A percentile compares a stretch with the other conserved stretches of the same genome.
These are phyloP conservation scores for Nicotiana knightiana DNA, from an alignment of 257 asterid species.

Conservation along the genomic window DNA sequence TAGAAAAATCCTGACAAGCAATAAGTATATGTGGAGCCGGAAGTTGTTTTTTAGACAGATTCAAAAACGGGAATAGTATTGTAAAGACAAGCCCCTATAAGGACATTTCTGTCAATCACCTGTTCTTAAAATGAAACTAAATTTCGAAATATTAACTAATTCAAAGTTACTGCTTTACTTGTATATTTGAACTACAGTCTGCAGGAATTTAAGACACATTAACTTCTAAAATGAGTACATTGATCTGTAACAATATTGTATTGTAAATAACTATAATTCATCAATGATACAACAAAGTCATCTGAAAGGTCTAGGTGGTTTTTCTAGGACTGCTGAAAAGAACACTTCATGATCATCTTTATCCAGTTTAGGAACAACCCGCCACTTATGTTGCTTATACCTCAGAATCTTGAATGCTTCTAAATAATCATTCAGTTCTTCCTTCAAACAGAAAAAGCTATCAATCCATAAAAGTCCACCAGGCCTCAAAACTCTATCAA, in stretches of 20 bases:
- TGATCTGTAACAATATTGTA: background rate
- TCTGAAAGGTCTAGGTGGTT: conserved; percentile 56
- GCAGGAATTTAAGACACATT: background rate
- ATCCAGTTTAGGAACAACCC: conserved; percentile 45
- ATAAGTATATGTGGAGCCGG: too few relatives aligned
- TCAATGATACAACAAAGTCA: background rate
- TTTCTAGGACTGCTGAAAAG: conserved; percentile 68
- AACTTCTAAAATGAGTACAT: background rate
- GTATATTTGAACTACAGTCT: background rate
- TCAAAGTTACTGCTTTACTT: background rate
- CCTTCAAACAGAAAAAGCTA: conserved; percentile 55
- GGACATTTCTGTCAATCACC: too few relatives aligned
- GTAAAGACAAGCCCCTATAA: too few relatives aligned
- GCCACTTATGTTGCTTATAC: conserved; percentile 56
- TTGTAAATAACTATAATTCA: background rate
- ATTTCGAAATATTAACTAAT: background rate
- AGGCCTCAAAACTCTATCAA: conserved; percentile 70
- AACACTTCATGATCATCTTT: conserved; percentile 47
- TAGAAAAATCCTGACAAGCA: too few relatives aligned
- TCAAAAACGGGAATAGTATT: too few relatives aligned
- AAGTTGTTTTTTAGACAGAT: too few relatives aligned
- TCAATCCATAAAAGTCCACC: conserved; percentile 67
- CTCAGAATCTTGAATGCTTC: conserved; percentile 41
- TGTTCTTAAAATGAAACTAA: background rate
- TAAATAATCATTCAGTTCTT: conserved; percentile 49